phyloP scores from a whole-genome alignment of 176 grass and related monocot species.

The Triticum dicoccoides region DNA sequence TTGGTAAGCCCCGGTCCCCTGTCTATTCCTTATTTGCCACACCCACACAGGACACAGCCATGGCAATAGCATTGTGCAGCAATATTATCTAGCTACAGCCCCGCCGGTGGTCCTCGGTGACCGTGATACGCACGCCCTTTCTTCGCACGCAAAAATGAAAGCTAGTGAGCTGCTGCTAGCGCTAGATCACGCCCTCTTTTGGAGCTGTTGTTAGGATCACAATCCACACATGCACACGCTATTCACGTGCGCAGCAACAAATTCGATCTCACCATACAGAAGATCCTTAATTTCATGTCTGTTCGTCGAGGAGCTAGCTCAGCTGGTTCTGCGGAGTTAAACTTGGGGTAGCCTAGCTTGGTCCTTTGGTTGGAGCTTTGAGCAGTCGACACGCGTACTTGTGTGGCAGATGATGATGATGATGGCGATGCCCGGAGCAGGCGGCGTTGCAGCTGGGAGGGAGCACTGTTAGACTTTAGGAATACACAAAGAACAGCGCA shows the following conservation, averaged over 20 bases:
- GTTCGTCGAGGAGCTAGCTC: not conserved
- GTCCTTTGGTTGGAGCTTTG: not conserved
- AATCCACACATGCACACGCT: conserved; percentile 6
- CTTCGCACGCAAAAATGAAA: conserved; percentile 47
- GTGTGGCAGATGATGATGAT: not conserved
- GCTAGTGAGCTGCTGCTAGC: not conserved
- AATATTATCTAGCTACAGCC: not conserved
- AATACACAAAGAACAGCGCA: conserved; percentile 42
- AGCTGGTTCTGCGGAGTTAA: no score
- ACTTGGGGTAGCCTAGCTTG: no score
- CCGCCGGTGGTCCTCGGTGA: conserved; percentile 28
- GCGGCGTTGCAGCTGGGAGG: conserved; percentile 10
- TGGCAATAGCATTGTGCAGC: not conserved
- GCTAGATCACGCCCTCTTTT: not conserved
- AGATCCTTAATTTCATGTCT: not conserved
- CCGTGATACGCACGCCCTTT: conserved; percentile 31
- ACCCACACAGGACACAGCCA: not conserved
- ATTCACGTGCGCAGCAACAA: conserved; percentile 17
- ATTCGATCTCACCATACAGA: not conserved
- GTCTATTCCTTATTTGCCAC: not conserved
- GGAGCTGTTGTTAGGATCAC: not conserved
- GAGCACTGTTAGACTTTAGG: conserved; percentile 22
- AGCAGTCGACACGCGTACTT: not conserved
- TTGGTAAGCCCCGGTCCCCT: not conserved
- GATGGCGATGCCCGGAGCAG: conserved; percentile 27